Percentiles rank a stretch among this genome's conserved stretches.
phyloP scores from a whole-genome alignment of 202 grass and related monocot species.

The Saccharum hybrid region DNA sequence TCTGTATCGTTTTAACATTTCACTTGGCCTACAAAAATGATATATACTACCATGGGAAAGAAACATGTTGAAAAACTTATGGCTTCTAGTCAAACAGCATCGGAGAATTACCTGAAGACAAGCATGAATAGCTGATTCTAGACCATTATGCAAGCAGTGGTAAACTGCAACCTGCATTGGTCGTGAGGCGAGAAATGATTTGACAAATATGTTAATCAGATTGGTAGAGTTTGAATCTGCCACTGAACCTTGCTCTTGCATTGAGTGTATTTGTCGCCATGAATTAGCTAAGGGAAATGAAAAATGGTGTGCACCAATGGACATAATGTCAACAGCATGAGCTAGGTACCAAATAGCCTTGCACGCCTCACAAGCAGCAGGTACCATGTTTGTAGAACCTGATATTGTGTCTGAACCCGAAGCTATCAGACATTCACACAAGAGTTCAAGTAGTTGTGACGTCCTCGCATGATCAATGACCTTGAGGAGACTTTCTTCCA shows the following conservation, averaged over 20 bases:
- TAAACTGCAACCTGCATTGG: conserved; percentile 89
- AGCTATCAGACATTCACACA: conserved; percentile 69
- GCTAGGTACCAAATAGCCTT: conserved; percentile 94
- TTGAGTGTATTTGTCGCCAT: conserved; percentile 52
- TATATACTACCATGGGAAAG: background rate
- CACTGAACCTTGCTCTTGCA: conserved; percentile 53
- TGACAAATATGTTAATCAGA: conserved; percentile 74
- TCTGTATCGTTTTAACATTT: conserved; percentile 6
- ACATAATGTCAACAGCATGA: conserved; percentile 80
- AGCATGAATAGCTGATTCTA: conserved; percentile 86
- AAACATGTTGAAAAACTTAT: background rate
- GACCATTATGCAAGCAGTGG: conserved; percentile 89
- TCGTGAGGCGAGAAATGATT: conserved; percentile 69
- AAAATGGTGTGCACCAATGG: conserved; percentile 59
- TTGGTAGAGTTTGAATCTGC: conserved; percentile 56
- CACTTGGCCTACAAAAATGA: conserved; percentile 13
- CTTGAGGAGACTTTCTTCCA: conserved; percentile 58
- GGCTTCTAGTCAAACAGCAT: conserved; percentile 17
- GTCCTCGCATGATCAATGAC: conserved; percentile 73
- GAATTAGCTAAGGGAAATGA: conserved; percentile 81
- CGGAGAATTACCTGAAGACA: conserved; percentile 77
- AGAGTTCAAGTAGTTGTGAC: conserved; percentile 66
- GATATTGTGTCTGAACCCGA: conserved; percentile 71
- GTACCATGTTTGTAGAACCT: conserved; percentile 87
- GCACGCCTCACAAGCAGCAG: conserved; percentile 94